These are phyloP conservation scores for Coelastrella sp. DNA, from an alignment of 139 green algal genomes.

Conservation along the genomic window DNA sequence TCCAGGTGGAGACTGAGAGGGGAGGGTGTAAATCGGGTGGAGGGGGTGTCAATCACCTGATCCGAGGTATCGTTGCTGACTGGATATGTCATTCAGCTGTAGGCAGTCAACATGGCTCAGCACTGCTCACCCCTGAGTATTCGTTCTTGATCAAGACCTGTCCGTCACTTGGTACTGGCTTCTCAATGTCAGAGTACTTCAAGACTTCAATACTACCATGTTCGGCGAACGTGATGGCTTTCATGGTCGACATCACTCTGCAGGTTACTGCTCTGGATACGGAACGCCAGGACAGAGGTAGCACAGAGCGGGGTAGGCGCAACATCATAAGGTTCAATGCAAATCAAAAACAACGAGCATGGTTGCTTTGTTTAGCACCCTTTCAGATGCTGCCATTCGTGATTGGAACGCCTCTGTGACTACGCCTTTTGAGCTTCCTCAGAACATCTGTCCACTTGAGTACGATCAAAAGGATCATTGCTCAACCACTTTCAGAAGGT, in stretches of 20 bases:
- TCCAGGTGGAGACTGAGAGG: too few species aligned
- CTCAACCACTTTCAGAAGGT: too few species aligned
- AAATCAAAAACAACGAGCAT: too few species aligned
- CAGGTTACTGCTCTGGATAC: not conserved
- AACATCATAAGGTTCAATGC: too few species aligned
- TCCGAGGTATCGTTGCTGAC: too few species aligned
- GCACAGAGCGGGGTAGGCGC: not conserved
- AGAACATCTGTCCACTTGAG: too few species aligned
- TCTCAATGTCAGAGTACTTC: conserved; percentile 1
- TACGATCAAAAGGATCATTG: too few species aligned
- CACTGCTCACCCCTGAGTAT: conserved; percentile 27
- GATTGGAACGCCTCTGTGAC: not conserved
- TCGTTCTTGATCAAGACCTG: conserved; percentile 34
- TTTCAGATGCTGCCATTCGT: not conserved
- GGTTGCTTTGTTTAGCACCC: too few species aligned
- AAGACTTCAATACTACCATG: conserved; percentile 18
- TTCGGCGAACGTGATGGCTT: conserved; percentile 1
- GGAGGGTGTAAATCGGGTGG: too few species aligned
- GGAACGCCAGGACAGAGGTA: not conserved
- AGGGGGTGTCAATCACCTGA: too few species aligned
- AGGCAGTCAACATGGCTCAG: too few species aligned
- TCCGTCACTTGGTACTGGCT: not conserved
- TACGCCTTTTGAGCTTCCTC: conserved; percentile 1
- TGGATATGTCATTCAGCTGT: too few species aligned
- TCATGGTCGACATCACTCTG: conserved; percentile 28